Conservation (phyloP, 331 rosid species). For the Quercus phellos region DNA sequence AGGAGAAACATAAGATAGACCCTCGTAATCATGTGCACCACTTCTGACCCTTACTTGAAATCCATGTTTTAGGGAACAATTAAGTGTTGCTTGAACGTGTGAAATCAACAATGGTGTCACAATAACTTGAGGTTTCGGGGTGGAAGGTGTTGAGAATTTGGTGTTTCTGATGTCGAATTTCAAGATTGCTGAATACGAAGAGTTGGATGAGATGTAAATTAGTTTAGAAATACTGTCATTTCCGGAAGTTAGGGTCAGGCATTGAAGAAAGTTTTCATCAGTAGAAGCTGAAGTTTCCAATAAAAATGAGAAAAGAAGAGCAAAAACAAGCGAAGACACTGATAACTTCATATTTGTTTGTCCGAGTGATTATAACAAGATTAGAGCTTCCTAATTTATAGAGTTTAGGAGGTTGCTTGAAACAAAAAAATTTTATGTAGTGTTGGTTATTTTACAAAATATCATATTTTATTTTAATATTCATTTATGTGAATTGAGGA, state of each 20-base stretch:
- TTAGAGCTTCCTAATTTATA: not conserved
- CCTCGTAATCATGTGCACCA: conserved; percentile 54
- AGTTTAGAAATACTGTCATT: not conserved
- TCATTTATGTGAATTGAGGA: too few relatives aligned
- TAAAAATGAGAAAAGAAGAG: not conserved
- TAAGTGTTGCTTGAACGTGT: not conserved
- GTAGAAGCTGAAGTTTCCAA: not conserved
- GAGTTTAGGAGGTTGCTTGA: not conserved
- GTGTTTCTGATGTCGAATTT: not conserved
- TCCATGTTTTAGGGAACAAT: not conserved
- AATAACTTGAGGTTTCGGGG: not conserved
- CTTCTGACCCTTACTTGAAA: conserved; percentile 28
- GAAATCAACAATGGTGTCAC: not conserved
- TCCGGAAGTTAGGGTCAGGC: not conserved
- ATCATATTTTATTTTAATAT: too few relatives aligned
- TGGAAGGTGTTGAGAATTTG: not conserved
- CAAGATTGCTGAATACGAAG: not conserved
- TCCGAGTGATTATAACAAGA: not conserved
- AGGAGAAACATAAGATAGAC: conserved; percentile 36
- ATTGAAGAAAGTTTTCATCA: not conserved
- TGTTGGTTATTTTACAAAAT: too few relatives aligned
- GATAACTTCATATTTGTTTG: not conserved
- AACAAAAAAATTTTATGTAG: too few relatives aligned
- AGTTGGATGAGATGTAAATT: not conserved
- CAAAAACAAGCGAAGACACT: not conserved